Percentiles rank a stretch among this genome's conserved stretches.
These are phyloP conservation scores for Trapa incisa DNA, from an alignment of 345 rosid species.

Conservation along the genomic window DNA sequence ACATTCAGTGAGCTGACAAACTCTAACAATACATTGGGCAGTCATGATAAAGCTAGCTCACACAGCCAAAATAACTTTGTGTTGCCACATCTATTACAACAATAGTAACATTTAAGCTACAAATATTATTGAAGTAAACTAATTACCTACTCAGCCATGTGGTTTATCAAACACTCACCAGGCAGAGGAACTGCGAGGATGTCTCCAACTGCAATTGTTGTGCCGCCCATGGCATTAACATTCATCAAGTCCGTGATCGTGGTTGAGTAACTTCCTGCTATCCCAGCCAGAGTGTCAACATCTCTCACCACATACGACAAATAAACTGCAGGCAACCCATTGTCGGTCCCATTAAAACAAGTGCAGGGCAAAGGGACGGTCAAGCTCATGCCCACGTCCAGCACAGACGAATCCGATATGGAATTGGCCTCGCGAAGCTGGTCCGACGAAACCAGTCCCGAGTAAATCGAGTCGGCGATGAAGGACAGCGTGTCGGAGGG, in stretches of 20 bases:
- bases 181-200: conserved; percentile 81
- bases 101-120: background rate
- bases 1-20: background rate
- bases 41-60: too few relatives aligned
- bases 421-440: conserved; percentile 83
- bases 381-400: conserved; percentile 64
- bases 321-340: conserved; percentile 66
- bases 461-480: conserved; percentile 55
- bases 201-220: conserved; percentile 55
- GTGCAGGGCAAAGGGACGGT: conserved; percentile 84
- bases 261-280: conserved; percentile 61
- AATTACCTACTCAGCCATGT: background rate
- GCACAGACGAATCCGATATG: conserved; percentile 45
- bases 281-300: conserved; percentile 54
- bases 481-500: conserved; percentile 60
- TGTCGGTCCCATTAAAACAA: conserved; percentile 84
- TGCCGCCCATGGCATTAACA: conserved; percentile 88
- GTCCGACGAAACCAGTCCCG: conserved; percentile 77
- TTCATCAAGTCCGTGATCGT: conserved; percentile 80
- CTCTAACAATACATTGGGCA: background rate
- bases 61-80: background rate
- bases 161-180: conserved; percentile 21
- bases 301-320: conserved; percentile 66
- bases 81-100: background rate
- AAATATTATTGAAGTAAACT: background rate